Percentiles rank a stretch among this genome's conserved stretches.
phyloP scores from a whole-genome alignment of 768 basidiomycete genomes.

The Panaeolus cyanescens region DNA sequence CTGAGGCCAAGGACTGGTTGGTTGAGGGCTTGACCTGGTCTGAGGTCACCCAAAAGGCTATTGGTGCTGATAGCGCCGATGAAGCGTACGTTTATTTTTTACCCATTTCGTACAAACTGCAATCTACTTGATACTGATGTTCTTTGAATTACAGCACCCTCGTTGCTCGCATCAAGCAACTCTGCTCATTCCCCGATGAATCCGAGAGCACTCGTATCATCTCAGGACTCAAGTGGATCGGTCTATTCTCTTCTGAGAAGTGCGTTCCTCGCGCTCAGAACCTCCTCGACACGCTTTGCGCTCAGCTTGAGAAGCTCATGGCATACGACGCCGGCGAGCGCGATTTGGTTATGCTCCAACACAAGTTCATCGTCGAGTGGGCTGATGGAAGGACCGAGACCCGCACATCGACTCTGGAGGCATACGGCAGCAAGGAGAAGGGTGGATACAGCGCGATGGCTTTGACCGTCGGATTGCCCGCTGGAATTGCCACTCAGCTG shows the following conservation, averaged over 20 bases:
- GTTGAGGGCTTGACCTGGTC: constrained; percentile 78
- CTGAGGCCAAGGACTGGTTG: constrained; percentile 76
- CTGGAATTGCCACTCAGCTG: constrained; percentile 91
- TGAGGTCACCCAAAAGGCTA: constrained; percentile 75
- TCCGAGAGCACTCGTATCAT: constrained; percentile 77
- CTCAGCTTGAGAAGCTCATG: constrained; percentile 88
- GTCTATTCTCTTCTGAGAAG: constrained; percentile 77
- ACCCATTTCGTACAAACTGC: background rate
- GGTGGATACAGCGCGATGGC: constrained; percentile 90
- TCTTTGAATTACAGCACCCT: constrained; percentile 53
- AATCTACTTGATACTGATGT: constrained; percentile 8
- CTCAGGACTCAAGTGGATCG: constrained; percentile 92
- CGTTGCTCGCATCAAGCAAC: constrained; percentile 65
- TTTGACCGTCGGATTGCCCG: constrained; percentile 86
- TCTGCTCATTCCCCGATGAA: constrained; percentile 74
- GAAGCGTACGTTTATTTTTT: constrained; percentile 56
- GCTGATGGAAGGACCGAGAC: constrained; percentile 74
- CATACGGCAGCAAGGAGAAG: constrained; percentile 69
- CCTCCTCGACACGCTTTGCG: constrained; percentile 93
- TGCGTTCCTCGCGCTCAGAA: constrained; percentile 67
- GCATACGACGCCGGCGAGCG: constrained; percentile 88
- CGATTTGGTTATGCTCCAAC: constrained; percentile 97
- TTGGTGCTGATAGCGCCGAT: constrained; percentile 63
- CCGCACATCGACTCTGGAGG: constrained; percentile 88
- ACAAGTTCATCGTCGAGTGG: constrained; percentile 95